A percentile compares a stretch with the other conserved stretches of the same genome.
These are phyloP conservation scores for Leucoagaricus sp. DNA, from an alignment of 1,284 basidiomycete genomes.

Conservation along the genomic window DNA sequence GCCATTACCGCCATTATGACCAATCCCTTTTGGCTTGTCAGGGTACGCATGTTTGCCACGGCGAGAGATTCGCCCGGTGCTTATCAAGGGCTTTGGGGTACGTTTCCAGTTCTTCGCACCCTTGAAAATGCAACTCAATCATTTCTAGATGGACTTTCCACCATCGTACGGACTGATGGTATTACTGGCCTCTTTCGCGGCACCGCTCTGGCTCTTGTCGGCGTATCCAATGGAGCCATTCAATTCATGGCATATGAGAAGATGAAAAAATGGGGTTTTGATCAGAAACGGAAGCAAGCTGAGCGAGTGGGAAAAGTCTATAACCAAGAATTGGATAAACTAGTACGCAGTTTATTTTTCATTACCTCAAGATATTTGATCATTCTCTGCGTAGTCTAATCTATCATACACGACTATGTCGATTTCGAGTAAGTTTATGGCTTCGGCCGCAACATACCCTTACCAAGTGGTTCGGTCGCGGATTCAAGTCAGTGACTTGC, in stretches of 20 bases:
- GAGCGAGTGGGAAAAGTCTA: conserved; percentile 61
- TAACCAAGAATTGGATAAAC: conserved; percentile 77
- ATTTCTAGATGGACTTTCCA: conserved; percentile 71
- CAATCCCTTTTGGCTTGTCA: conserved; percentile 98
- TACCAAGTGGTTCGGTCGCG: conserved; percentile 97
- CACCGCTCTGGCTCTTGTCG: conserved; percentile 86
- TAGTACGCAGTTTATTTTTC: conserved; percentile 54
- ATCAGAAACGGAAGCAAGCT: conserved; percentile 66
- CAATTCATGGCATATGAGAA: conserved; percentile 98
- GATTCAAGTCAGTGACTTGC: conserved; percentile 71
- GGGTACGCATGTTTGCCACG: conserved; percentile 97
- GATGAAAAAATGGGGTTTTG: conserved; percentile 89
- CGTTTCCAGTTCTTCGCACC: conserved; percentile 13
- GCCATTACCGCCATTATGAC: conserved; percentile 93
- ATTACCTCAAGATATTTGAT: neutral
- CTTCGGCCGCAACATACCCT: conserved; percentile 89
- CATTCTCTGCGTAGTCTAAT: conserved; percentile 67
- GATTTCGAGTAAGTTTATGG: conserved; percentile 86
- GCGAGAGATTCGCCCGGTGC: conserved; percentile 61
- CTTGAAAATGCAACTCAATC: neutral
- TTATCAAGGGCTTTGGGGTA: conserved; percentile 82
- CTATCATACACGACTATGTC: conserved; percentile 92
- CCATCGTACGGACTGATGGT: conserved; percentile 77
- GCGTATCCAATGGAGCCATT: conserved; percentile 94
- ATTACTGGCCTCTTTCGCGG: conserved; percentile 84